These are phyloP conservation scores for Trichoderma guizhouense DNA, from an alignment of 2,329 filamentous ascomycete genomes.

Conservation along the genomic window DNA sequence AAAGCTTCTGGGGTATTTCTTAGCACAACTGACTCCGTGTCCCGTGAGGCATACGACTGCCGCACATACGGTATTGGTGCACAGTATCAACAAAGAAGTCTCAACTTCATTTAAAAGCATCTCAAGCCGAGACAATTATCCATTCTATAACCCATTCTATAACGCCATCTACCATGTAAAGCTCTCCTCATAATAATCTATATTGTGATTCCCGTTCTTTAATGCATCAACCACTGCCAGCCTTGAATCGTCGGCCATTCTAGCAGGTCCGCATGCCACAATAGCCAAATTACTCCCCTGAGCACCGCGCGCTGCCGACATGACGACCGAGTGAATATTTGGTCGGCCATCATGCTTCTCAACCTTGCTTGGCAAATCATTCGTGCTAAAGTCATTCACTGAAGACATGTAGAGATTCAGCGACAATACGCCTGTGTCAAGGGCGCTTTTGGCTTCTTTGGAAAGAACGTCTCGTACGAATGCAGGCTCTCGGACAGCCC, in stretches of 20 bases:
- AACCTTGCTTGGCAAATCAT: conserved; percentile 22
- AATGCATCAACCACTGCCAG: conserved; percentile 34
- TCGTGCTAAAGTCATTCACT: conserved; percentile 3
- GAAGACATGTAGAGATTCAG: conserved; percentile 36
- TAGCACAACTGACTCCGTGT: too few species aligned
- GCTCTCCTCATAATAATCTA: conserved; percentile 44
- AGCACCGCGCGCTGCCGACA: conserved; percentile 24
- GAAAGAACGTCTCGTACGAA: conserved; percentile 36
- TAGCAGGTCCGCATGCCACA: conserved; percentile 43
- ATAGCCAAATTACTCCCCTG: conserved; percentile 35
- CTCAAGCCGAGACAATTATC: neutral
- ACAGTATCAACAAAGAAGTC: too few species aligned
- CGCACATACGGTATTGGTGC: too few species aligned
- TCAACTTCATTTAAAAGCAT: neutral
- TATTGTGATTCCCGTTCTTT: conserved; percentile 22
- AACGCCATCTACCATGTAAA: conserved; percentile 37
- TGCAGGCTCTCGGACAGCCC: conserved; percentile 41
- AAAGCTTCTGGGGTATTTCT: too few species aligned
- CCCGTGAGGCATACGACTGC: too few species aligned
- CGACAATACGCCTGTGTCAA: conserved; percentile 30
- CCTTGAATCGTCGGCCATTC: conserved; percentile 44
- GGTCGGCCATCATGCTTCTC: conserved; percentile 30
- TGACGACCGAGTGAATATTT: conserved; percentile 33
- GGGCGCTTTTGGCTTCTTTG: conserved; percentile 31
- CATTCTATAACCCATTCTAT: neutral